Evolutionary conservation across 805 yeast genomes (phyloP), one percentile per base, ranked within the genome.

Genomic region (Ogataea paraovalis): DNA sequence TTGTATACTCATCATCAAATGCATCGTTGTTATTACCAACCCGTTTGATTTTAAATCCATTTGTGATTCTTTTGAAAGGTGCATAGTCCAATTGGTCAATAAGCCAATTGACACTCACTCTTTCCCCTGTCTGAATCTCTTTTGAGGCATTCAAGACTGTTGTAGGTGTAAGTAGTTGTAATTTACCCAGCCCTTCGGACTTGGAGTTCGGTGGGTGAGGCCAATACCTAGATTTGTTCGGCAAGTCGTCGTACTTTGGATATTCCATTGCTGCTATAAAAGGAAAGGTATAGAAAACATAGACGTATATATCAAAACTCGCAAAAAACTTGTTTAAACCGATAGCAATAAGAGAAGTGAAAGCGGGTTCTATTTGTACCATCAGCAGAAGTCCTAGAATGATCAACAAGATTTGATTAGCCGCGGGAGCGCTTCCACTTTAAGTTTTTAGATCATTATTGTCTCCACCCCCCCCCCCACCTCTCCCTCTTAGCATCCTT

Each of bases 1-100:
- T 53, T 16, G 32, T 39, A 25, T 55, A 45, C 18, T 51, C 57
- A 42, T 62, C 67, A 44, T 64, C 68, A 43, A 52, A 49, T 9
- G 55, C 51, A n/a, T 27, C 36, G 9, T 36, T 28, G 5, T 16
- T 14, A 8, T 18, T 40, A 13, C 44, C 47, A 14, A 52, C 45
- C 25, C 45, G 38, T 34, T 47, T 46, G 23, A 52, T 41, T 16
- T 34, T 21, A 18, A 49, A 43, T 3, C 39, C 32, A 21, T 41
- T 43, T 30, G 28, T 36, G 2, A 43, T 28, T 44, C 55, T 43
- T n/a, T 37, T 18, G 20, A 52, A 48, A 4, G 53, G 53, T 3
- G 55, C 49, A 36, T 42, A 18, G 19, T 52, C 55, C 13, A 48
- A 21, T 22, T 52, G 44, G 16, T 49, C 51, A 14, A 52, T 46